Percentiles rank a stretch among this genome's conserved stretches.
phyloP scores from a whole-genome alignment of 106 monocot genomes.

The Xerophyta viscosa region DNA sequence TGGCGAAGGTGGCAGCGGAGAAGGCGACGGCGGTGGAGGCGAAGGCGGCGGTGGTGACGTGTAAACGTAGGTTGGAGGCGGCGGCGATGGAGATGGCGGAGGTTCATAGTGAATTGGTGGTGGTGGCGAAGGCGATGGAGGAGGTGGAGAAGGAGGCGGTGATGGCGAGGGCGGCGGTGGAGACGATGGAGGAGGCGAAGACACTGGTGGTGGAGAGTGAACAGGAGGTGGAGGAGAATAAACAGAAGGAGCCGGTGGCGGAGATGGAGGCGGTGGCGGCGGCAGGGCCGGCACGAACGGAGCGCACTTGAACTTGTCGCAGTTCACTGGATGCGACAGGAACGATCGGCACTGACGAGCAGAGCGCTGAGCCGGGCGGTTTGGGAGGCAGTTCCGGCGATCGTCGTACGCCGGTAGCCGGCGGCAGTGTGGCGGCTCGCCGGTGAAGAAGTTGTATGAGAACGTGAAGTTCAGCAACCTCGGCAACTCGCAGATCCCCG shows the following conservation, averaged over 20 bases:
- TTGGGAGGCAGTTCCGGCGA: slow-evolving; percentile 21
- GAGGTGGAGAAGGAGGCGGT: background rate
- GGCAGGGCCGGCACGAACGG: slow-evolving; percentile 20
- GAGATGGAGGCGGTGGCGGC: background rate
- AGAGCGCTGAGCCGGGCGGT: slow-evolving; percentile 17
- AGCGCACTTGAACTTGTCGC: slow-evolving; percentile 16
- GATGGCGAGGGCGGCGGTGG: slow-evolving; percentile 5
- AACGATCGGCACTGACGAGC: slow-evolving; percentile 18
- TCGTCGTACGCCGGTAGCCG: slow-evolving; percentile 15
- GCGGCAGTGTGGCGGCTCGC: slow-evolving; percentile 20
- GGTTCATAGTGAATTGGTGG: background rate
- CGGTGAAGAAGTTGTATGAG: slow-evolving; percentile 29
- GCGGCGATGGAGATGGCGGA: slow-evolving; percentile 2
- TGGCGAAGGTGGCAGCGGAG: background rate
- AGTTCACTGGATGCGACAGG: slow-evolving; percentile 7
- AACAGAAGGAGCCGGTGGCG: slow-evolving; percentile 1
- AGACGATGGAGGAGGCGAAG: background rate
- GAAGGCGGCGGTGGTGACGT: slow-evolving; percentile 1
- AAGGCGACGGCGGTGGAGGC: background rate
- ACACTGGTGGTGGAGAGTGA: background rate
- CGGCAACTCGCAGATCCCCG: slow-evolving; percentile 29
- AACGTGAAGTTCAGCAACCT: slow-evolving; percentile 25
- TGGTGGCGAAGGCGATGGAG: background rate
- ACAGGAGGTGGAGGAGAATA: background rate
- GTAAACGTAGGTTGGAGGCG: background rate